Evolutionary conservation across 495 filamentous ascomycete genomes (phyloP), one percentile per base, ranked within the genome.

Genomic region (Aspergillus conjunctus): DNA sequence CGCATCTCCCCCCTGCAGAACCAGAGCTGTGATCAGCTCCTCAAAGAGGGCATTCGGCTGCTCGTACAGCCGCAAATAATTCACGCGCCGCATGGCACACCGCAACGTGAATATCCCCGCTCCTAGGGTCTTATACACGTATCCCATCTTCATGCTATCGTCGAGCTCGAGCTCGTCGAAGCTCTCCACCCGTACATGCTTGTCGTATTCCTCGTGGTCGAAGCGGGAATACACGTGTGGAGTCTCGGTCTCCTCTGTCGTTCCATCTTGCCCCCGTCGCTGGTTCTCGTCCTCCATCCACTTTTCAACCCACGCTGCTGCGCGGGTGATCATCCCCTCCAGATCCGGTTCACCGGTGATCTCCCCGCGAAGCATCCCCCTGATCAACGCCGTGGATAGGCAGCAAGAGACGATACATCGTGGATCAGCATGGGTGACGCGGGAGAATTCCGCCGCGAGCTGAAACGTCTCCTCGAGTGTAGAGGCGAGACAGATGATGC

Each of bases 361-460:
- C 33, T 54, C 52, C 4, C 37, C 52, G 11, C 52, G 33, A 0
- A 54, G 52, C 8, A 54, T 43, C 0, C 52, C 33, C 20, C 52
- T 20, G 10, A 54, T 22, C 20, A 54, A 1, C 7, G 33, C 52
- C 15, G 52, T 54, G 4, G 22, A 33, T 1, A 43, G 17, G 22
- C 52, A 54, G 12, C 52, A 54, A 1, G 52, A 54, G 5, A 54
- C 33, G 10, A 54, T 41, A 54, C 52, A 54, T 14, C 52, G 52
- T 5, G 52, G 52, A 43, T 54, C 52, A 0, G 52, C 52, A 26
- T 54, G 52, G 5, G 52, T 54, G 0, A 54, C 20, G 0, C 33
- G 52, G 7, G 52, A 54, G 12, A 41, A 54, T 1, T 54, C 33
- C 3, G 32, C 33, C 0, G 52, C 52, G 20, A 54, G 21, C 34